Base-by-base conservation (phyloP, 306 rosid species). In the Vigna reflexopilosa region DNA sequence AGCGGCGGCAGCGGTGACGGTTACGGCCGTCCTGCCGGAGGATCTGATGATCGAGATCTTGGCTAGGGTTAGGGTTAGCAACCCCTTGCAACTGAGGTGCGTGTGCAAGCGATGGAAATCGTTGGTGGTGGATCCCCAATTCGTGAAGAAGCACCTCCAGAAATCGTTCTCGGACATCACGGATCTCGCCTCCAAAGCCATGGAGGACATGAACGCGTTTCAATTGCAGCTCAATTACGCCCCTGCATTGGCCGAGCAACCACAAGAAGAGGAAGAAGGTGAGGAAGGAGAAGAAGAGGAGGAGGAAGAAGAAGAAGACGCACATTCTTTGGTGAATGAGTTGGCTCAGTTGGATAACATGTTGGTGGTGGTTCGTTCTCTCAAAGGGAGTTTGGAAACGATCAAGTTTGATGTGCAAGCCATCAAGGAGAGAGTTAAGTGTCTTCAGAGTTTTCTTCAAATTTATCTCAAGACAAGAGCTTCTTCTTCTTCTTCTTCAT, bases 81-180 rank as follows among this genome's bases (percentile, higher is more conserved):
- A 77, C n/a, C 82, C 82, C 1, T 9, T 82, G 61, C 82, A 63
- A 56, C 26, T 82, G 40, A 32, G 85, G 48, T 82, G 85, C 85
- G 85, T 82, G 17, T 76, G 82, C 78, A 82, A 82, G 78, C 24
- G 20, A 40, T 82, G 85, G 85, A 82, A 82, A 57, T 70, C 82
- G 11, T 56, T 82, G 3, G 55, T 82, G 1, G 51, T 73, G 6
- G 85, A 82, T 82, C 85, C 78, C 19, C 78, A 82, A 72, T 82
- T 82, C 56, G 82, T 70, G 55, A 71, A 71, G 82, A 82, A 71
- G 24, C 75, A 77, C 48, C 14, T 82, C n/a, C 16, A 52, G 22
- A 47, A 8, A 20, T 70, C 78, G 2, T 63, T 82, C 64, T 64
- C 70, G 9, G 85, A 77, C 47, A 70, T 82, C 48, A 32, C 72